Base-by-base conservation (phyloP, 495 filamentous ascomycete species). In the Neurospora sp. region DNA sequence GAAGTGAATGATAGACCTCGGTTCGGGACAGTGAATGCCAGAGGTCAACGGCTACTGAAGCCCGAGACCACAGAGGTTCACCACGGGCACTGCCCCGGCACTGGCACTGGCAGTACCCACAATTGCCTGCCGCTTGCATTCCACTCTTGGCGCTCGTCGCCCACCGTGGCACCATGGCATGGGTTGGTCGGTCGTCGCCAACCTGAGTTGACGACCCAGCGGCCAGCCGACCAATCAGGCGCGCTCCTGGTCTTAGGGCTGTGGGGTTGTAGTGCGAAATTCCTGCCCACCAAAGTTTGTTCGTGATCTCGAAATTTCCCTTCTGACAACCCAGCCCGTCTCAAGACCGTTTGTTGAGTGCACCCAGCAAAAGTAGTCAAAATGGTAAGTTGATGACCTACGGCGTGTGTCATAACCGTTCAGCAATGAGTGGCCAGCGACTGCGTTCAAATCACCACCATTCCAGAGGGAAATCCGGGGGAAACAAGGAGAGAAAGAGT, bases 361-460 rank as follows among this genome's bases (percentile, higher is more conserved):
- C 73, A 74, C 75, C 78, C 81, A 79, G 78, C 81, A 77, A 78
- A 82, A 83, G 81, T 85, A 81, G 79, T 84, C 85, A 89, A 86
- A 79, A 89, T 89, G 87, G 87, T 89, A 80, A 87, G 87, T 89
- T 82, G 69, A 78, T 2, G 53, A 65, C 31, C 53, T 65, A 65
- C 27, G 53, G 27, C 53, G 27, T 65, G 53, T 7, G 53, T 65
- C 27, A 27, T 14, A 14, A 6, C 14, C 53, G 53, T 37, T 65
- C 53, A 65, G 53, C 53, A 35, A 65, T 65, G 53, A 65, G 53
- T 27, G 53, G 39, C 72, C 17, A 72, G 65, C 39, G 39, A 70
- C 45, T 53, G 27, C 65, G 20, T 71, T 68, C 59, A 61, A 69
- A 61, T 59, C 72, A 73, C 71, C 72, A 12, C 9, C 22, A 70